These are phyloP conservation scores for Babesia ovata DNA, from an alignment of 169 alveolate species.

Conservation along the genomic window DNA sequence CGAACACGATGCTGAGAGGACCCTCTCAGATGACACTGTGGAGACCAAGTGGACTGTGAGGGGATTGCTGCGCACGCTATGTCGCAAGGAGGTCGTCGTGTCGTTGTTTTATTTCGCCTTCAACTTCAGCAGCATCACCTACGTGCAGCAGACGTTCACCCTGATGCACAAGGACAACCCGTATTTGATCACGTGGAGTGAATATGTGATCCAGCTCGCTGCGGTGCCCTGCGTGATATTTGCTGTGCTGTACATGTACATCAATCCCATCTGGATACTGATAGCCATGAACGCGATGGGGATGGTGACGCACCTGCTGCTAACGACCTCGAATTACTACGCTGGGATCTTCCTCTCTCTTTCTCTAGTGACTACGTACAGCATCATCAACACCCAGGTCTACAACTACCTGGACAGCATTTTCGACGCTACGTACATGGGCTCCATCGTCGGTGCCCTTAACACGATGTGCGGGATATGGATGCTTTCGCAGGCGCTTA, in stretches of 20 bases:
- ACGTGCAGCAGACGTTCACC: conserved; percentile 47
- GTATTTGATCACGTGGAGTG: conserved; percentile 34
- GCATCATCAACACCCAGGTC: conserved; percentile 59
- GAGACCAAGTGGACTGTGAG: conserved; percentile 32
- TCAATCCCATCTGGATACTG: conserved; percentile 39
- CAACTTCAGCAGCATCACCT: conserved; percentile 55
- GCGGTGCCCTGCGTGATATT: conserved; percentile 47
- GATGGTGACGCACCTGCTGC: conserved; percentile 29
- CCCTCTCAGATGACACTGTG: neutral
- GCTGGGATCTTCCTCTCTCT: conserved; percentile 42
- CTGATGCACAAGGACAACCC: conserved; percentile 23
- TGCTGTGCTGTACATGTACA: conserved; percentile 25
- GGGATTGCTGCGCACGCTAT: conserved; percentile 25
- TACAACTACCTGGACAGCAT: conserved; percentile 55
- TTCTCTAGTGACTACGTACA: conserved; percentile 24
- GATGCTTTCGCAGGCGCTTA: conserved; percentile 28
- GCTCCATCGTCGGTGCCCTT: conserved; percentile 60
- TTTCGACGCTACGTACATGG: conserved; percentile 35
- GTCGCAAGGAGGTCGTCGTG: conserved; percentile 27
- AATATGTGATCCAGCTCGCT: conserved; percentile 57
- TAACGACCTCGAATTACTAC: neutral
- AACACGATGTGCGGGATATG: conserved; percentile 63
- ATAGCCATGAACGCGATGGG: conserved; percentile 25
- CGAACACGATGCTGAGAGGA: neutral
- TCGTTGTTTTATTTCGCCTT: conserved; percentile 43